Evolutionary conservation across 2,329 filamentous ascomycete genomes (phyloP).

Genomic region (Cladorrhinum sp.): DNA sequence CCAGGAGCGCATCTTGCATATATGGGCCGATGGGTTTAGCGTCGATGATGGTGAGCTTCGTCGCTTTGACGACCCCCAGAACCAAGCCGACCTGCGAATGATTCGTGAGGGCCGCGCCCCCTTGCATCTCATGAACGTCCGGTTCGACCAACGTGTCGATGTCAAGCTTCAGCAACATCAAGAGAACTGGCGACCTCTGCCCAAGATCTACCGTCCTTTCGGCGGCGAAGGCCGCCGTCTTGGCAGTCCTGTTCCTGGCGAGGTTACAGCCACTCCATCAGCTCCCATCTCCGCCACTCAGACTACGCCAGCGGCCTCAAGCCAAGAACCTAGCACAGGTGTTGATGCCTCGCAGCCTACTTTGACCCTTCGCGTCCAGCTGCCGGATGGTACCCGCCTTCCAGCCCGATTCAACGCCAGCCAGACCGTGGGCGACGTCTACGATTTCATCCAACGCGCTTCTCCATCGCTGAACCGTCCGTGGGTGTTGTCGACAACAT

Average conservation of each 20-base stretch:
- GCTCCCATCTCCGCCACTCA: slow-evolving; percentile 27
- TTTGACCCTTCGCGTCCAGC: slow-evolving; percentile 69
- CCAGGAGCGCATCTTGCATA: slow-evolving; percentile 68
- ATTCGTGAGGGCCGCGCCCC: slow-evolving; percentile 76
- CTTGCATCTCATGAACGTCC: slow-evolving; percentile 73
- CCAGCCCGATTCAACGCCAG: slow-evolving; percentile 79
- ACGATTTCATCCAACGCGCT: slow-evolving; percentile 67
- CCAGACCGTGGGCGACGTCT: slow-evolving; percentile 74
- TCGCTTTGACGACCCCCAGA: slow-evolving; percentile 75
- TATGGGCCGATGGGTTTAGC: slow-evolving; percentile 83
- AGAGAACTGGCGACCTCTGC: slow-evolving; percentile 69
- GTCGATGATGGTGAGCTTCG: slow-evolving; percentile 77
- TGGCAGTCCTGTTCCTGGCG: slow-evolving; percentile 72
- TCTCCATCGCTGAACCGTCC: slow-evolving; percentile 56
- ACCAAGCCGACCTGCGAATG: slow-evolving; percentile 68
- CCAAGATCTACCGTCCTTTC: slow-evolving; percentile 75
- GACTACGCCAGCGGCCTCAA: slow-evolving; percentile 31
- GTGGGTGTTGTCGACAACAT: slow-evolving; percentile 78
- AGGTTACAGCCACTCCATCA: slow-evolving; percentile 36
- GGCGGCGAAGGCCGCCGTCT: slow-evolving; percentile 68
- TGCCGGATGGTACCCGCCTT: slow-evolving; percentile 73
- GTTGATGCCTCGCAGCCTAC: slow-evolving; percentile 66
- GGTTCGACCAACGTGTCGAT: slow-evolving; percentile 71
- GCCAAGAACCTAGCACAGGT: slow-evolving; percentile 35
- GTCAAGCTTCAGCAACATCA: slow-evolving; percentile 75